These are phyloP conservation scores for Arctium minus DNA, from an alignment of 129 eudicot species.

Conservation along the genomic window DNA sequence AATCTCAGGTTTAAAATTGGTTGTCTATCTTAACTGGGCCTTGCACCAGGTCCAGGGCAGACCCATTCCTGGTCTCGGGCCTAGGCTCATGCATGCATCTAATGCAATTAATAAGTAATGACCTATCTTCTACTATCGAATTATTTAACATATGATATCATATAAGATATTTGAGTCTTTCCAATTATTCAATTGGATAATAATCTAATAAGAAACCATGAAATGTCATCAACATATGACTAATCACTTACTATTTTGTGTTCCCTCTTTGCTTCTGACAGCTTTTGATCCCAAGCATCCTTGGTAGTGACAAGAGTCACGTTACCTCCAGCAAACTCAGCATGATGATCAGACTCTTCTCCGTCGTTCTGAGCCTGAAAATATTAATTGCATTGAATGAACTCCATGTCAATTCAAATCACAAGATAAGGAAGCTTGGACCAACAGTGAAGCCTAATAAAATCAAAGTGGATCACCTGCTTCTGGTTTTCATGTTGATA, in stretches of 20 bases:
- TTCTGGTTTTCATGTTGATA: constrained; percentile 3
- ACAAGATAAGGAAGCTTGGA: not conserved
- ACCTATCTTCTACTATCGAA: not conserved
- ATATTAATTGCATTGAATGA: constrained; percentile 11
- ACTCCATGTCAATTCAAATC: not conserved
- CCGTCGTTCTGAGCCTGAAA: constrained; percentile 32
- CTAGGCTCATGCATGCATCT: not conserved
- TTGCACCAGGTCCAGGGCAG: not conserved
- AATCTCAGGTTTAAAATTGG: not conserved
- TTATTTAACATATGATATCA: not conserved
- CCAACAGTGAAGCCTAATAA: not conserved
- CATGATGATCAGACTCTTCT: constrained; percentile 45
- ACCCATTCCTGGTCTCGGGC: not conserved
- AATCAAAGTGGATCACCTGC: constrained; percentile 13
- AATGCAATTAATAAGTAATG: not conserved
- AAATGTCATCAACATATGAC: not conserved
- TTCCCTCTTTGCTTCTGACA: constrained; percentile 39
- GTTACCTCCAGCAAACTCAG: constrained; percentile 44
- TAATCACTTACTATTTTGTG: constrained; percentile 40
- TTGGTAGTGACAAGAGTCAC: constrained; percentile 47
- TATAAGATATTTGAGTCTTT: not conserved
- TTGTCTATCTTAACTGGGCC: not conserved
- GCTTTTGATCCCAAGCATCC: constrained; percentile 49
- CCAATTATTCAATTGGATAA: not conserved
- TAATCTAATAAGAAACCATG: not conserved